Evolutionary conservation across 2,329 filamentous ascomycete genomes (phyloP), one percentile per base, ranked within the genome.

Genomic region (Sphaerulina musiva): DNA sequence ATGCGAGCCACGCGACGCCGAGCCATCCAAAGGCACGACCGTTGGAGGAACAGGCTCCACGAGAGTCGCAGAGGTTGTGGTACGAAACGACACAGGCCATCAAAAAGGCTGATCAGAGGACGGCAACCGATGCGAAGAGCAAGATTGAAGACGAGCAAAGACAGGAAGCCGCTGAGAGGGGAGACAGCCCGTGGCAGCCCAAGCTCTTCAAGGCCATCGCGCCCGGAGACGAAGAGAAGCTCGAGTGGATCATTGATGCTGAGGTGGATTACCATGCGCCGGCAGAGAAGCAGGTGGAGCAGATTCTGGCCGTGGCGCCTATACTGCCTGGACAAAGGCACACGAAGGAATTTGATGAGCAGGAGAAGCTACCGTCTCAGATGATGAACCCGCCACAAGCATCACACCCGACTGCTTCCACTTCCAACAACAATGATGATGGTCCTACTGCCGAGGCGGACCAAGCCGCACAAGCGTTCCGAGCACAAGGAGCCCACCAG

Each of bases 241-340:
- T 98, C 31, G 93, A 97, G 72, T 98, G 89, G 89, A 91, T 97
- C 66, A 87, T 98, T 66, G 86, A 92, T 70, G 86, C 91, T 1
- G 78, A 84, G 53, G 81, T 98, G 60, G 84, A 91, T 63, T 77
- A 76, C 44, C 72, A 80, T 26, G 80, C 85, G 3, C 82, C 88
- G 0, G 75, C 59, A 12, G 59, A 86, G 62, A 79, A 86, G 61
- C 84, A 89, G 66, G 79, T 81, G 4, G 80, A 95, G 66, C 92
- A 97, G 69, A 90, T 97, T 52, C 77, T 95, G 63, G 79, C 86
- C 23, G 90, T 97, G 55, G 87, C 89, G 49, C 89, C 93, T 1
- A 87, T 98, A 56, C 68, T 97, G 26, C 81, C 82, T 39, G 91
- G 89, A 32, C 89, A 95, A 69, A 47, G 32, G 50, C 50, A 46